Conservation (phyloP, 441 rosid species). For the Populus trichocarpa region DNA sequence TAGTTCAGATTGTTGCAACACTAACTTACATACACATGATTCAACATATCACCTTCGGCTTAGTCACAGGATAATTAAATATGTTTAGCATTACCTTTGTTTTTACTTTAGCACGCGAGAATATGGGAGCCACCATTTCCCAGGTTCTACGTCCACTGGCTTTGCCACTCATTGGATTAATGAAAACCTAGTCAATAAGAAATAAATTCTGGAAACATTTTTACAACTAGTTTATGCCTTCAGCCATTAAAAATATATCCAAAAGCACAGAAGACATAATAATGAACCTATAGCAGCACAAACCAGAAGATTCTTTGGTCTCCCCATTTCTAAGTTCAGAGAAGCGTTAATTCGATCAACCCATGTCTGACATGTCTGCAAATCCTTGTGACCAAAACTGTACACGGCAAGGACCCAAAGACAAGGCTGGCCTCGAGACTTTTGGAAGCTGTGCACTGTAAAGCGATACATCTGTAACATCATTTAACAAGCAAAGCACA, state of each 20-base stretch:
- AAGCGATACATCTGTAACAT: conserved; percentile 64
- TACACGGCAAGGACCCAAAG: conserved; percentile 46
- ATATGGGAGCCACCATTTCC: conserved; percentile 81
- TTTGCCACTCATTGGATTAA: conserved; percentile 88
- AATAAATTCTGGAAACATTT: conserved; percentile 27
- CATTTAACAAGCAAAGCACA: not conserved
- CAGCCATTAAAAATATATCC: conserved; percentile 14
- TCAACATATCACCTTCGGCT: no score
- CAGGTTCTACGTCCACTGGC: conserved; percentile 61
- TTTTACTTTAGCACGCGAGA: conserved; percentile 58
- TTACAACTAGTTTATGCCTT: conserved; percentile 24
- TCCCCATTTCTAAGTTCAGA: conserved; percentile 44
- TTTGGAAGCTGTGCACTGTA: conserved; percentile 50
- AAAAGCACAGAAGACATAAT: conserved; percentile 1
- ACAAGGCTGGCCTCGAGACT: conserved; percentile 60
- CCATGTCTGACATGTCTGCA: conserved; percentile 65
- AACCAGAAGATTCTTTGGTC: conserved; percentile 90
- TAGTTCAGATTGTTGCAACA: not conserved
- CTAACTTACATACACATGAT: not conserved
- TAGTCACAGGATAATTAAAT: not conserved
- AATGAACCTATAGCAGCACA: conserved; percentile 17
- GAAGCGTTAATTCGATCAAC: conserved; percentile 49
- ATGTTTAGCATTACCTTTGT: conserved; percentile 49
- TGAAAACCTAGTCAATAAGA: conserved; percentile 54
- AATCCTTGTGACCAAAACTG: conserved; percentile 69